Percentiles rank a stretch among this genome's conserved stretches.
These are phyloP conservation scores for Capillidium heterosporum DNA, from an alignment of 371 early-diverging fungal genomes.

Conservation along the genomic window DNA sequence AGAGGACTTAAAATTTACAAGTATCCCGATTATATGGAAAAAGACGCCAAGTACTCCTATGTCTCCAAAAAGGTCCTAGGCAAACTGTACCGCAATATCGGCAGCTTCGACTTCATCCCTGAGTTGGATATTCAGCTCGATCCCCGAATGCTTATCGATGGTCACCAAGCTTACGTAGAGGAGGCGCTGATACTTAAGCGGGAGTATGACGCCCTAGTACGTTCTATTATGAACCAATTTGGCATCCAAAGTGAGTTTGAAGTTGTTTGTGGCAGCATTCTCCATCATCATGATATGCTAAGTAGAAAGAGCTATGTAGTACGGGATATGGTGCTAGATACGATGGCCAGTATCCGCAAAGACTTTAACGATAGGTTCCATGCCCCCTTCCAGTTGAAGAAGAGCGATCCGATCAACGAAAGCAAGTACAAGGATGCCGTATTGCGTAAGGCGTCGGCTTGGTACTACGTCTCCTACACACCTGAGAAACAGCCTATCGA, in stretches of 20 bases:
- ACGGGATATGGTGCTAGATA: constrained; percentile 19
- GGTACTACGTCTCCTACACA: constrained; percentile 58
- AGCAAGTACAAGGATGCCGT: constrained; percentile 10
- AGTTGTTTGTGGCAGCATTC: constrained; percentile 18
- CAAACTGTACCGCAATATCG: constrained; percentile 25
- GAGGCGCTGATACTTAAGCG: constrained; percentile 22
- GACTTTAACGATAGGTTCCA: constrained; percentile 22
- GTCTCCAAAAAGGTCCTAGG: constrained; percentile 38
- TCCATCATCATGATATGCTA: constrained; percentile 1
- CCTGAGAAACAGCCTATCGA: constrained; percentile 1
- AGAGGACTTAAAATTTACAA: constrained; percentile 20
- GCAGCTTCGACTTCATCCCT: constrained; percentile 8
- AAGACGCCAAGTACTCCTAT: constrained; percentile 30
- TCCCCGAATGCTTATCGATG: constrained; percentile 21
- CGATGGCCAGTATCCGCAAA: constrained; percentile 17
- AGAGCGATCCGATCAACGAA: constrained; percentile 8
- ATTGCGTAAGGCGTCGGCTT: constrained; percentile 39
- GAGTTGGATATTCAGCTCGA: constrained; percentile 17
- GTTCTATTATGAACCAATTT: constrained; percentile 41
- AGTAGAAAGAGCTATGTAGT: constrained; percentile 18
- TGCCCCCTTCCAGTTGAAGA: constrained; percentile 15
- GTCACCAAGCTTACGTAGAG: constrained; percentile 30
- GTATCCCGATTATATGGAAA: constrained; percentile 73
- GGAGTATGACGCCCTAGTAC: constrained; percentile 29
- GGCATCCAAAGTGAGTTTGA: constrained; percentile 29